Base-by-base conservation (phyloP, 192 early-diverging fungal species). In the Entomortierella chlamydospora region DNA sequence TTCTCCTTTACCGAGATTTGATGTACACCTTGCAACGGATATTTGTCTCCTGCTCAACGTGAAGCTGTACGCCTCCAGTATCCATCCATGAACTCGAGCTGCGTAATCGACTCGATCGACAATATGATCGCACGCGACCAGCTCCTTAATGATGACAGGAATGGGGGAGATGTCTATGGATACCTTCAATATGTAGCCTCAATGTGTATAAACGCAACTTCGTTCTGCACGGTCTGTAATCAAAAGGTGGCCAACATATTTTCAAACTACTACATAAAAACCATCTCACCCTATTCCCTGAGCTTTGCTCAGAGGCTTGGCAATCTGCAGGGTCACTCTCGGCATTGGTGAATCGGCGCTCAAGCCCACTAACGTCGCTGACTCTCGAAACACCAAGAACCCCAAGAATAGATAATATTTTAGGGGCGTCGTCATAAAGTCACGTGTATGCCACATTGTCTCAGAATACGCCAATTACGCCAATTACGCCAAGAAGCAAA, bases 331-430 rank as follows among this genome's bases (percentile, higher is more conserved):
- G 18, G 54, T 37, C 33, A 51, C 28, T 15, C 33, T 73, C 4
- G 71, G 71, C 20, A 17, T 28, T 17, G 60, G 56, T 23, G 3
- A 2, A 6, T 20, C 47, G 3, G 39, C 58, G 6, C 66, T 73
- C 64, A 73, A 73, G 64, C 70, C 70, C 54, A 47, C 42, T 25
- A n/a, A n/a, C n/a, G n/a, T n/a, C n/a, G n/a, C n/a, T n/a, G n/a
- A n/a, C n/a, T n/a, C n/a, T n/a, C n/a, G n/a, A n/a, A 53, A 34
- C 23, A 0, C 51, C 12, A 55, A 56, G 42, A 33, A 37, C 20
- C 0, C 56, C 51, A 70, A 61, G 50, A 30, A 59, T 22, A 26
- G 22, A 3, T 17, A 23, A n/a, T n/a, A n/a, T n/a, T n/a, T n/a
- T n/a, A n/a, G n/a, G n/a, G n/a, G n/a, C n/a, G n/a, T n/a, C n/a